Base-by-base conservation (phyloP, 2,329 filamentous ascomycete genomes). In the Cladosporium sp. region DNA sequence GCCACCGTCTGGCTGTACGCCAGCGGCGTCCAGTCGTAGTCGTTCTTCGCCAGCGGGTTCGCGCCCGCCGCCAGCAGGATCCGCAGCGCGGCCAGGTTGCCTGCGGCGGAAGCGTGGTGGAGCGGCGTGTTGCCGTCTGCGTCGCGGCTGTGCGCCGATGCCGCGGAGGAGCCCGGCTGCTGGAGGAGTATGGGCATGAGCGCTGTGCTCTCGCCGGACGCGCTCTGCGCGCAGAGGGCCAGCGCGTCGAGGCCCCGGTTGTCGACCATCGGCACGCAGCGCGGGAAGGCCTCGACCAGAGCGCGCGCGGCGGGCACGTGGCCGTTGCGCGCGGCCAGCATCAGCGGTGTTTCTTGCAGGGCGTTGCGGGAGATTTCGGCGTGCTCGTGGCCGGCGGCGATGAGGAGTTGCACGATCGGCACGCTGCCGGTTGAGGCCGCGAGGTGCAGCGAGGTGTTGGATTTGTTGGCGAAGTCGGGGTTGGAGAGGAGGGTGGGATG, bases 391-490 rank as follows among this genome's bases (percentile, higher is more conserved):
- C 86, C 87, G 4, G 81, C 76, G n/a, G 79, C 74, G 56, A 95
- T 76, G 28, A 95, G 81, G 50, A 84, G 78, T 60, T 74, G 71
- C 66, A 82, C 85, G 61, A 93, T 85, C 43, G 83, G 73, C 7
- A 82, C 74, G 65, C 85, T 80, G 49, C 89, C 89, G 53, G 89
- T 76, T 7, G 81, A 81, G 9, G 87, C 86, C 41, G 89, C 87
- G 2, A 95, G 78, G 68, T 95, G 89, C 37, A 95, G 78, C 58
- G 83, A 89, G 2, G 89, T 92, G 72, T 95, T 93, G 68, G 86
- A 87, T 59, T 88, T 83, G 56, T 83, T 77, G 3, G 82, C 80
- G 61, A 81, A 80, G 69, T 95, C 88, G 2, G 89, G 88, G 65
- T 95, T 95, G 64, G 85, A 84, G 28, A 95, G 76, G 57, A 86